Evolutionary conservation across 257 asterid genomes (phyloP).

Genomic region (Lantana camara): DNA sequence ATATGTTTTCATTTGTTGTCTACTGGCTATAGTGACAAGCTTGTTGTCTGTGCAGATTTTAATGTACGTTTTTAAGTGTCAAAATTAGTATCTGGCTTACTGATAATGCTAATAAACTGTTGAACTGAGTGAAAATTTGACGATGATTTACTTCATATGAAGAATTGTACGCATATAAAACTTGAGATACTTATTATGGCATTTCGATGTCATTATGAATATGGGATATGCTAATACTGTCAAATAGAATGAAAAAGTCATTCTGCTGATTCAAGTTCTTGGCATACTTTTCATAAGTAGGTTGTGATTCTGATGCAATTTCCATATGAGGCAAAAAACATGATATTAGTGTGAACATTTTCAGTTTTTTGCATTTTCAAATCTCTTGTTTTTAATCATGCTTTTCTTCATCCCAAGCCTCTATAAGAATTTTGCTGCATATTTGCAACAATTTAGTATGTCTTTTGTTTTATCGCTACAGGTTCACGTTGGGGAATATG

Average conservation of each 20-base stretch:
- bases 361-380: conserved; percentile 2
- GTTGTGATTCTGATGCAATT: neutral
- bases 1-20: conserved; percentile 3
- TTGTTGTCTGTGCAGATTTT: neutral
- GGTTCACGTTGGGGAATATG: conserved; percentile 98
- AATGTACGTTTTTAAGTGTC: neutral
- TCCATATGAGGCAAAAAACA: neutral
- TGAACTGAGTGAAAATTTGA: neutral
- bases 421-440: conserved; percentile 8
- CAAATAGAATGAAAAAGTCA: conserved; percentile 3
- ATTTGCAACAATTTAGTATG: conserved; percentile 9
- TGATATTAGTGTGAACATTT: conserved; percentile 9
- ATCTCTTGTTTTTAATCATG: conserved; percentile 7
- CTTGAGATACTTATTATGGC: neutral
- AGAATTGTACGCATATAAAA: neutral
- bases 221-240: neutral
- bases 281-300: neutral
- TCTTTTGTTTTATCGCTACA: conserved; percentile 31
- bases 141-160: neutral
- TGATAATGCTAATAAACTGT: neutral
- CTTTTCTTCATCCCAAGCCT: conserved; percentile 15
- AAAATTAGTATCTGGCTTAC: neutral
- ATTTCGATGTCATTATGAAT: neutral
- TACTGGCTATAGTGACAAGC: neutral
- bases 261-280: conserved; percentile 1